phyloP scores from a whole-genome alignment of 768 basidiomycete genomes.

The Galerina sulciceps region DNA sequence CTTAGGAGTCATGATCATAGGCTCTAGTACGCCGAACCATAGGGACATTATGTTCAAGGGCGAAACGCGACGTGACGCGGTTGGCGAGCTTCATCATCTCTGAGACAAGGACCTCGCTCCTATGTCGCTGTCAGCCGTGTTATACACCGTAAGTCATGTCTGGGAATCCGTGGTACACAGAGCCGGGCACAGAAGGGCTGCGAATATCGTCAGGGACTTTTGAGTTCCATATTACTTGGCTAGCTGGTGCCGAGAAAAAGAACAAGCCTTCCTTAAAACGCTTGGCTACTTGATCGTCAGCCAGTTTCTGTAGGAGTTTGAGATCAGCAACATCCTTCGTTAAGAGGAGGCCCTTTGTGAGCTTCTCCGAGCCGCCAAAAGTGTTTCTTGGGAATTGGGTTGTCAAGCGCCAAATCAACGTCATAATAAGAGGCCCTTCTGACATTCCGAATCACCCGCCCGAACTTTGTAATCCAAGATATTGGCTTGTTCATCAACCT shows the following conservation, averaged over 20 bases:
- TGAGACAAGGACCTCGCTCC: constrained; percentile 65
- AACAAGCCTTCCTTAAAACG: constrained; percentile 9
- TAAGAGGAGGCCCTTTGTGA: constrained; percentile 3
- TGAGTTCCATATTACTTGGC: constrained; percentile 13
- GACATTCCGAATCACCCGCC: constrained; percentile 74
- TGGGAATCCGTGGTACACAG: constrained; percentile 55
- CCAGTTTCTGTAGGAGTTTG: constrained; percentile 27
- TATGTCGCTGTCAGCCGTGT: constrained; percentile 22
- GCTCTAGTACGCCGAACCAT: constrained; percentile 60
- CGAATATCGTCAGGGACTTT: constrained; percentile 32
- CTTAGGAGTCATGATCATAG: constrained; percentile 33
- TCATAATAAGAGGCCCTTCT: constrained; percentile 65
- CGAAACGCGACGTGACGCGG: constrained; percentile 75
- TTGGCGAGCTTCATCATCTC: constrained; percentile 87
- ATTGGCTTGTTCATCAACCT: constrained; percentile 63
- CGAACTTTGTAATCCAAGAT: constrained; percentile 72
- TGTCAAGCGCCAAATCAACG: constrained; percentile 59
- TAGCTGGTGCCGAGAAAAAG: neutral
- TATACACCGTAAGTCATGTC: constrained; percentile 48
- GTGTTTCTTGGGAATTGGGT: neutral
- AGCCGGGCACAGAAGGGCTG: constrained; percentile 28
- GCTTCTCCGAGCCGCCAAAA: constrained; percentile 42
- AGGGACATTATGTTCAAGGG: constrained; percentile 59
- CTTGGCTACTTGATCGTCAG: constrained; percentile 13
- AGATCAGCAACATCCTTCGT: constrained; percentile 34